Percentiles rank a stretch among this genome's conserved stretches.
Conservation (phyloP, 371 early-diverging fungal genomes). For the Saksenaea vasiformis region DNA sequence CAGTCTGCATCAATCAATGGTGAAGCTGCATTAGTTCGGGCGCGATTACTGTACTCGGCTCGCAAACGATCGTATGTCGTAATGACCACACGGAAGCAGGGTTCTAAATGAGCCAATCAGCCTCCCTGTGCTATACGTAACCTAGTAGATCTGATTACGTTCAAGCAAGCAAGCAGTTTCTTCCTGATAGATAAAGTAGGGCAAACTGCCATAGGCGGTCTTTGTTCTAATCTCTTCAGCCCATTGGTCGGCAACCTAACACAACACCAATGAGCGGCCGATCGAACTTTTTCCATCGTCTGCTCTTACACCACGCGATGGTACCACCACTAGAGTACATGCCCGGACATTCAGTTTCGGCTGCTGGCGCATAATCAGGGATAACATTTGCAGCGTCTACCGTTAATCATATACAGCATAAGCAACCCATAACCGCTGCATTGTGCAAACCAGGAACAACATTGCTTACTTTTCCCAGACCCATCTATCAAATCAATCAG, state of each 20-base stretch:
- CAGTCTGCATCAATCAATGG: conserved; percentile 49
- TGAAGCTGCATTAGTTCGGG: conserved; percentile 5
- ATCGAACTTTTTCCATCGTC: not conserved
- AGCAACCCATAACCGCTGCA: not conserved
- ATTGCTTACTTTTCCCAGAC: conserved; percentile 38
- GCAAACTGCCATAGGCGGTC: conserved; percentile 48
- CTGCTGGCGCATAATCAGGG: conserved; percentile 40
- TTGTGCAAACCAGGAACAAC: not conserved
- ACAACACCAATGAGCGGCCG: not conserved
- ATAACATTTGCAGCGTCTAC: conserved; percentile 42
- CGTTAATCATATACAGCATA: not conserved
- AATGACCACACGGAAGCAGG: conserved; percentile 40
- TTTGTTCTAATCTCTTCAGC: conserved; percentile 62
- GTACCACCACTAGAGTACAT: conserved; percentile 38
- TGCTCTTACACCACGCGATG: conserved; percentile 37
- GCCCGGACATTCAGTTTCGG: conserved; percentile 31
- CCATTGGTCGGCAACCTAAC: conserved; percentile 64
- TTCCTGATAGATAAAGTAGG: conserved; percentile 42
- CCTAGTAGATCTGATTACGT: conserved; percentile 20
- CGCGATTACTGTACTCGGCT: conserved; percentile 28
- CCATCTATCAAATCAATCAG: conserved; percentile 31
- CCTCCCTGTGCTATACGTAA: not conserved
- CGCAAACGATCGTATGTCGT: conserved; percentile 44
- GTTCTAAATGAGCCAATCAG: conserved; percentile 17
- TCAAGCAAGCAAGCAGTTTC: conserved; percentile 31